Percentiles rank a stretch among this genome's conserved stretches.
Conservation (phyloP, 164 flowering plant genomes). For the Kingdonia uniflora region DNA sequence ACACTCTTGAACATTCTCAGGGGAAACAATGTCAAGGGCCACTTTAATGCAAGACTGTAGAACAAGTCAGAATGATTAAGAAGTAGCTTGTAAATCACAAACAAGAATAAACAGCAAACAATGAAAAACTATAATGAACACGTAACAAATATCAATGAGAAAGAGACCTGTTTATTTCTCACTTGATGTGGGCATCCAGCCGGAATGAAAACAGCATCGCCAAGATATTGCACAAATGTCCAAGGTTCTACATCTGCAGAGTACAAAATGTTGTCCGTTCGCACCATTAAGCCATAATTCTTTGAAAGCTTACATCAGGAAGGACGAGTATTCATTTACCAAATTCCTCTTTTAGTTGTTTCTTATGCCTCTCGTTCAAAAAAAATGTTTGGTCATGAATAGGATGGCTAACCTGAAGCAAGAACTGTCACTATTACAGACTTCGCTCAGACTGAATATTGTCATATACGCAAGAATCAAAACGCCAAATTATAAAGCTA, state of each 20-base stretch:
- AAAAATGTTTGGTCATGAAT: constrained; percentile 77
- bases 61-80: not conserved
- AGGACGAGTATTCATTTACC: constrained; percentile 25
- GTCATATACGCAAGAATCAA: too few relatives aligned
- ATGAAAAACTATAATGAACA: not conserved
- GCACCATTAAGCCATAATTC: not conserved
- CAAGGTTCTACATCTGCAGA: constrained; percentile 67
- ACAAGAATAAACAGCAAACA: not conserved
- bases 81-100: too few relatives aligned
- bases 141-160: not conserved
- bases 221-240: constrained; percentile 79
- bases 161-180: constrained; percentile 54
- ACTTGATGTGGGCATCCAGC: constrained; percentile 94
- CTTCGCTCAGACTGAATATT: too few relatives aligned
- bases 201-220: constrained; percentile 80
- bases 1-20: constrained; percentile 41
- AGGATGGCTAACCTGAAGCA: constrained; percentile 73
- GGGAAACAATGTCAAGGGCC: constrained; percentile 44
- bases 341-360: constrained; percentile 63
- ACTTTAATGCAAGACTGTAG: constrained; percentile 45
- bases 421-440: too few relatives aligned
- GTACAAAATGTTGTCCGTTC: not conserved
- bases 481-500: too few relatives aligned
- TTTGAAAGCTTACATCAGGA: not conserved
- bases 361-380: constrained; percentile 55